Evolutionary conservation across 345 rosid species (phyloP), one percentile per base, ranked within the genome.

Genomic region (Salix udensis): DNA sequence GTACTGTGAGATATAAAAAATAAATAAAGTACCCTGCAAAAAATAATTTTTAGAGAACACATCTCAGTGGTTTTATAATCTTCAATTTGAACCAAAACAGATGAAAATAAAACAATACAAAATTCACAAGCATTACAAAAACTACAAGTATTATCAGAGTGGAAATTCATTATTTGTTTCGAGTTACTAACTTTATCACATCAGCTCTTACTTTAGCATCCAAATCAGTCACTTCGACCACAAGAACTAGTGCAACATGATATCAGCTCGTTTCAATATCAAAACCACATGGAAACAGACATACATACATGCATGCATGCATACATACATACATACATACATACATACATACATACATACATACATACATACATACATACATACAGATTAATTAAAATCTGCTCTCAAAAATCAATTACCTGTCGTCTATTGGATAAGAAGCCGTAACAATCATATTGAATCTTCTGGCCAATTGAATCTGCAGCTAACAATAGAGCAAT

Each of bases 391-490:
- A n/a, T n/a, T n/a, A 4, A 26, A 40, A 55, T 23, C 10, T 61
- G 55, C 69, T 64, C 46, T 30, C 19, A 37, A 48, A 34, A 68
- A 58, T 44, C 37, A 86, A 70, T 87, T 74, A 95, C 98, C 97
- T 93, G 98, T 28, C 98, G 97, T 84, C 86, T 88, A 79, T 93
- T 95, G 39, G 91, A 90, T 82, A 93, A 85, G 89, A 95, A 92
- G 78, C 97, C 97, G 23, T 89, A 88, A 77, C 90, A 89, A 79
- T 90, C 87, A 81, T 92, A 94, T 78, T 95, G 99, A 71, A 95
- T 93, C 86, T 81, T 91, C 89, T 89, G 85, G 88, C 98, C 99
- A 80, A 91, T 87, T 75, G 86, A 77, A 84, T 95, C 99, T 72
- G 98, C 96, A 81, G 89, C 96, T 30, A 79, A 76, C 62, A 95